These are phyloP conservation scores for Boletellus sp. DNA, from an alignment of 1,284 basidiomycete species.

Conservation along the genomic window DNA sequence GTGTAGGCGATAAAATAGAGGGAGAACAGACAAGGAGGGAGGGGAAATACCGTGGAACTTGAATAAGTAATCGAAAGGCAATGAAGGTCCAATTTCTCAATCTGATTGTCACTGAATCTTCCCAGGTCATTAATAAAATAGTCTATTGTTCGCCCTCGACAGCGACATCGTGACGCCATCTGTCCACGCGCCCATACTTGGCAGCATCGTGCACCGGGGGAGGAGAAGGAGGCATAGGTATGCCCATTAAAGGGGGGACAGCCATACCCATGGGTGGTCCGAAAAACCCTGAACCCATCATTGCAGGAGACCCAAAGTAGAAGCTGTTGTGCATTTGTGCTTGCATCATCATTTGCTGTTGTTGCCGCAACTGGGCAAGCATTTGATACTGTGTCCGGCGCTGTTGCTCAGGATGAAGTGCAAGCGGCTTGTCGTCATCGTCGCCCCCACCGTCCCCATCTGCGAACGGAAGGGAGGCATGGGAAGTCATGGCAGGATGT, in stretches of 20 bases:
- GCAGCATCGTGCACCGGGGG: conserved; percentile 59
- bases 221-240: conserved; percentile 53
- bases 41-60: not conserved
- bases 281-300: conserved; percentile 66
- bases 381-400: conserved; percentile 71
- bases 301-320: conserved; percentile 62
- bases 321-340: conserved; percentile 70
- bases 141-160: conserved; percentile 51
- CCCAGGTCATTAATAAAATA: conserved; percentile 10
- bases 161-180: conserved; percentile 74
- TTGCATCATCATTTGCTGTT: conserved; percentile 72
- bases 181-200: conserved; percentile 70
- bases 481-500: conserved; percentile 25
- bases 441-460: conserved; percentile 36
- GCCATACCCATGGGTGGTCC: conserved; percentile 43
- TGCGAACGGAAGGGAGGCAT: conserved; percentile 21
- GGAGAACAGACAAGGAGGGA: not conserved
- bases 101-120: too few relatives aligned
- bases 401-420: conserved; percentile 71
- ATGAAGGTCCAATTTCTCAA: conserved; percentile 12
- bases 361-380: conserved; percentile 56
- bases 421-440: conserved; percentile 55
- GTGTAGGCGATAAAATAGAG: not conserved
- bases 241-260: conserved; percentile 46
- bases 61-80: conserved; percentile 9